phyloP scores from a whole-genome alignment of 768 basidiomycete species.

The Suillus clintonianus region DNA sequence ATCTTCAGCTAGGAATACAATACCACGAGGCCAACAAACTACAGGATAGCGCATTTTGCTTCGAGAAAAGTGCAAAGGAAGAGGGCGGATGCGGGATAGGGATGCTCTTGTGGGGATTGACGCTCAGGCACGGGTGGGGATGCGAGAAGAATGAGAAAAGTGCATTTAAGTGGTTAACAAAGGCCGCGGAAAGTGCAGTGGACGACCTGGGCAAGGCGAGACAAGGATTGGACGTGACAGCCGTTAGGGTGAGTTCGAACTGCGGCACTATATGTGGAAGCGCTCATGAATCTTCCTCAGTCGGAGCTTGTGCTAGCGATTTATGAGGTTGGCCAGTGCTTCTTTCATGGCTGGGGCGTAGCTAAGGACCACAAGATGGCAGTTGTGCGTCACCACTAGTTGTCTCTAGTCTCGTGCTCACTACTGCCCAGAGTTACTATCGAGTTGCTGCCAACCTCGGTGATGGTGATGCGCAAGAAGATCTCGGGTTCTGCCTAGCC shows the following conservation, averaged over 20 bases:
- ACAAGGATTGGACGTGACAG: slow-evolving; percentile 51
- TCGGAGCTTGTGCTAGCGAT: slow-evolving; percentile 85
- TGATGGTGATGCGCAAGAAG: slow-evolving; percentile 84
- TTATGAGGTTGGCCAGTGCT: slow-evolving; percentile 91
- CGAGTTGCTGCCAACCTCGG: slow-evolving; percentile 81
- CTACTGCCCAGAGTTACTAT: slow-evolving; percentile 68
- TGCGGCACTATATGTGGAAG: background rate
- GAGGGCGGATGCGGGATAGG: slow-evolving; percentile 84
- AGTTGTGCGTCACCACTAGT: slow-evolving; percentile 51
- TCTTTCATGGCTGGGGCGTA: slow-evolving; percentile 92
- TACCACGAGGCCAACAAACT: slow-evolving; percentile 77
- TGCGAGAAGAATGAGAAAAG: slow-evolving; percentile 74
- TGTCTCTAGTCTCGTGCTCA: slow-evolving; percentile 2
- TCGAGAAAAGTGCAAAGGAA: slow-evolving; percentile 74
- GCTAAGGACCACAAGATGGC: slow-evolving; percentile 88
- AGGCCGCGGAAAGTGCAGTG: slow-evolving; percentile 81
- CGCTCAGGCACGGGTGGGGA: slow-evolving; percentile 89
- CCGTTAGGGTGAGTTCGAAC: slow-evolving; percentile 48
- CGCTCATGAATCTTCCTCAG: slow-evolving; percentile 33
- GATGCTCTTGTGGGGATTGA: slow-evolving; percentile 91
- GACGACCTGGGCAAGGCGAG: slow-evolving; percentile 70
- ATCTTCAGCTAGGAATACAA: slow-evolving; percentile 73
- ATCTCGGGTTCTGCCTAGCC: slow-evolving; percentile 81
- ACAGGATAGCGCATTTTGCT: slow-evolving; percentile 66
- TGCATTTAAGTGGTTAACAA: slow-evolving; percentile 81